Evolutionary conservation across 768 basidiomycete genomes (phyloP), one percentile per base, ranked within the genome.

Genomic region (Cubamyces sp.): DNA sequence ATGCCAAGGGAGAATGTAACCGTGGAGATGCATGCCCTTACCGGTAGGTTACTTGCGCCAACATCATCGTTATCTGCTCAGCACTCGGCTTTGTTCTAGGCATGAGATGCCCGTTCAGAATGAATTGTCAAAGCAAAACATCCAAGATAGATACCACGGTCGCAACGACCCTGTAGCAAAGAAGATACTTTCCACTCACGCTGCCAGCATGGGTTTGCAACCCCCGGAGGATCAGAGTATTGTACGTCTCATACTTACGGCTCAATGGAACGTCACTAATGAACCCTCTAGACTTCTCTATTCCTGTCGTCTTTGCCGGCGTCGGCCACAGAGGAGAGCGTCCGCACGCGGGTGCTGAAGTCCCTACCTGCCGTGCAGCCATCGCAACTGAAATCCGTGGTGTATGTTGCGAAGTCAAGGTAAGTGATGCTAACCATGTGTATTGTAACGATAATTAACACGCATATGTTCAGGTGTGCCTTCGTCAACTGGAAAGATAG

Each of bases 121-220:
- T 63, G 93, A 88, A 42, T 74, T 95, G 47, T 83, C 92, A 14
- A 90, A 94, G 68, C 96, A 99, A 76, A 98, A 94, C 70, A 88
- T 98, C 53, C 88, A 91, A 68, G 96, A 98, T 76, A 82, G 97
- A 54, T 98, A 94, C 75, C 88, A 98, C 74, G 97, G 97, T 6
- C 79, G 80, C 26, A 92, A 92, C 65, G 97, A 98, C 71, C 94
- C 96, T 14, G 96, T 99, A 4, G 97, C 97, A 11, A 85, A 84
- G 64, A 97, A 94, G 76, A 95, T 98, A 46, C 72, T 99, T 74
- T 74, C 83, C 2, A 81, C 76, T n/a, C 85, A 92, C 73, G 95
- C 96, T 0, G 89, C 90, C 46, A 79, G 71, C 23, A 87, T 91
- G 69, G 96, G 96, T 0, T 78, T 99, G 55, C 87, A 90, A 57